phyloP scores from a whole-genome alignment of 2,329 filamentous ascomycete species.

The Stemphylium beticola region DNA sequence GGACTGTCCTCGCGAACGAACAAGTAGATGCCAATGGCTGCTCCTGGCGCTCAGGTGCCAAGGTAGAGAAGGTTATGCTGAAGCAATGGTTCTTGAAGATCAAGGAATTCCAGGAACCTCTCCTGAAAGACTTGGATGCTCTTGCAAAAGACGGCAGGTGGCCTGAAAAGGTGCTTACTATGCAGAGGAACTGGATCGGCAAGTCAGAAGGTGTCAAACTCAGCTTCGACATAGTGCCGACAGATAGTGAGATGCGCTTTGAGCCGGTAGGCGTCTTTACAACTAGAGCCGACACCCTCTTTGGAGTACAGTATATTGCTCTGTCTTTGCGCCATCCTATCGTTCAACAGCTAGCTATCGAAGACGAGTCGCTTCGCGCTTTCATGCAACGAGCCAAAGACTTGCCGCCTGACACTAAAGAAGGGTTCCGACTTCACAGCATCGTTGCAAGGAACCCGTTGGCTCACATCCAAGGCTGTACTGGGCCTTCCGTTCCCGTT shows the following conservation, averaged over 20 bases:
- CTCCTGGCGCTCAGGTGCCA: slow-evolving; percentile 87
- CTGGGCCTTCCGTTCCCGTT: slow-evolving; percentile 68
- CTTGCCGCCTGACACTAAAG: slow-evolving; percentile 62
- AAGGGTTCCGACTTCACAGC: slow-evolving; percentile 69
- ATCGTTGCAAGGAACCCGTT: slow-evolving; percentile 51
- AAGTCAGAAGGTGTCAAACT: slow-evolving; percentile 76
- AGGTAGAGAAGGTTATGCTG: slow-evolving; percentile 77
- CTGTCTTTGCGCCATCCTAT: slow-evolving; percentile 76
- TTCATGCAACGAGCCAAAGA: slow-evolving; percentile 67
- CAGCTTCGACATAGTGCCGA: slow-evolving; percentile 67
- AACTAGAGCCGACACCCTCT: slow-evolving; percentile 84
- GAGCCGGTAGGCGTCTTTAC: slow-evolving; percentile 76
- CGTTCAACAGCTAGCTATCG: slow-evolving; percentile 65
- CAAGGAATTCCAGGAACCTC: slow-evolving; percentile 74
- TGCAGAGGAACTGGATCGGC: slow-evolving; percentile 90
- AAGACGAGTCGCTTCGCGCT: slow-evolving; percentile 66
- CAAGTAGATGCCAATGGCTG: slow-evolving; percentile 86
- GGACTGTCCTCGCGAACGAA: slow-evolving; percentile 89
- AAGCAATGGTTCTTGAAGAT: slow-evolving; percentile 93
- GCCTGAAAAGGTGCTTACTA: slow-evolving; percentile 81
- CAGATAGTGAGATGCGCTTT: slow-evolving; percentile 43
- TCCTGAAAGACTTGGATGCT: slow-evolving; percentile 73
- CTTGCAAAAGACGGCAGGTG: slow-evolving; percentile 70
- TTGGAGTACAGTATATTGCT: slow-evolving; percentile 84
- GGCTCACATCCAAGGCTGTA: slow-evolving; percentile 57